phyloP scores from a whole-genome alignment of 2,329 filamentous ascomycete genomes.

The Apiospora marii region DNA sequence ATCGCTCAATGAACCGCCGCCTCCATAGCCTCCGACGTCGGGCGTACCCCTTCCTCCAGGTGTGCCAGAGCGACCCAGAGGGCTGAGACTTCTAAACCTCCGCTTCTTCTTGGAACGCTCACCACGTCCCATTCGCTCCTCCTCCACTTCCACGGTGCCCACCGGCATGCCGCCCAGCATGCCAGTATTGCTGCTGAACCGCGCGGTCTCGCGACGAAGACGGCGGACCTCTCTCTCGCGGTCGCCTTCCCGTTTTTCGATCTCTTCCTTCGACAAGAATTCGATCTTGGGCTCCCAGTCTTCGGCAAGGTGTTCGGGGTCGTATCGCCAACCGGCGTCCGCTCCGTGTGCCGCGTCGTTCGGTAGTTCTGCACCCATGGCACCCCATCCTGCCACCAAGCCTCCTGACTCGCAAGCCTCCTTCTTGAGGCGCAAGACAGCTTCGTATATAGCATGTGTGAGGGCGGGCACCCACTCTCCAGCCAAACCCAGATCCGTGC shows the following conservation, averaged over 20 bases:
- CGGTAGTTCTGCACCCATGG: slow-evolving; percentile 75
- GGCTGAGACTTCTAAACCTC: slow-evolving; percentile 87
- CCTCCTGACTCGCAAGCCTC: slow-evolving; percentile 94
- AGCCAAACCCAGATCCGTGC: slow-evolving; percentile 85
- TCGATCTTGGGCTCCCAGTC: slow-evolving; percentile 88
- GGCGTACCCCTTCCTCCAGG: slow-evolving; percentile 80
- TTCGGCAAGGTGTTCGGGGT: slow-evolving; percentile 85
- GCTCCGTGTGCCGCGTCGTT: slow-evolving; percentile 86
- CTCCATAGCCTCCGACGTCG: slow-evolving; percentile 74
- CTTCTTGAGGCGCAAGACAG: slow-evolving; percentile 91
- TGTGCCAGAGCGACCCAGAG: slow-evolving; percentile 72
- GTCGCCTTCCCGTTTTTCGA: slow-evolving; percentile 95
- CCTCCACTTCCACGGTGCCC: slow-evolving; percentile 62
- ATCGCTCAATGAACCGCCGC: slow-evolving; percentile 74
- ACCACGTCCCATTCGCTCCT: slow-evolving; percentile 89
- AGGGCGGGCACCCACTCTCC: slow-evolving; percentile 96
- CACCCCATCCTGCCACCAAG: slow-evolving; percentile 77
- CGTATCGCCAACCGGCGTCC: slow-evolving; percentile 93
- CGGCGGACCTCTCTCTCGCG: slow-evolving; percentile 89
- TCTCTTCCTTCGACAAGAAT: slow-evolving; percentile 89
- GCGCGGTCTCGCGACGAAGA: slow-evolving; percentile 86
- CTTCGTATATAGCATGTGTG: slow-evolving; percentile 96
- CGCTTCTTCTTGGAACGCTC: slow-evolving; percentile 96
- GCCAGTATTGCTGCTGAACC: slow-evolving; percentile 86
- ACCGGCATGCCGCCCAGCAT: slow-evolving; percentile 79